Evolutionary conservation across 1,139 yeast species (phyloP).

Genomic region (Keqinozyma sinolaborantium): DNA sequence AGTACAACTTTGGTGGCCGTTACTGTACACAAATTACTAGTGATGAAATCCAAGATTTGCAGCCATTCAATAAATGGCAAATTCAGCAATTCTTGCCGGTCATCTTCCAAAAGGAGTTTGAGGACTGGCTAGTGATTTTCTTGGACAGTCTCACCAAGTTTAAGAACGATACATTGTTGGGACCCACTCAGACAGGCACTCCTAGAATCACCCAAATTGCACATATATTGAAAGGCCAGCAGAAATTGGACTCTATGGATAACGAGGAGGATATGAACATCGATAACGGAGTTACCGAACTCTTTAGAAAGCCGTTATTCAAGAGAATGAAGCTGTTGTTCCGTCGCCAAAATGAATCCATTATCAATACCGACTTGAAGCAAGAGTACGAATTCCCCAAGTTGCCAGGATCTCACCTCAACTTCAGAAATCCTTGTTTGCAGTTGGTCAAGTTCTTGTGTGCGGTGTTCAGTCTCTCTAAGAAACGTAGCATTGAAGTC

Average conservation of each 20-base stretch:
- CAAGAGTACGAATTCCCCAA: slow-evolving; percentile 69
- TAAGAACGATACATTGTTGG: slow-evolving; percentile 41
- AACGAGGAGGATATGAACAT: slow-evolving; percentile 28
- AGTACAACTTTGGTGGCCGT: slow-evolving; percentile 82
- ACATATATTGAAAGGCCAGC: slow-evolving; percentile 47
- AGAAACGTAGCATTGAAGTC: slow-evolving; percentile 64
- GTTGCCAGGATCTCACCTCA: slow-evolving; percentile 66
- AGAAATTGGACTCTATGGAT: slow-evolving; percentile 28
- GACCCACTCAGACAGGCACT: slow-evolving; percentile 39
- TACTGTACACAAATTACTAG: slow-evolving; percentile 59
- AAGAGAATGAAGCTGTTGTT: slow-evolving; percentile 65
- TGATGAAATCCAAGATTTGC: slow-evolving; percentile 54
- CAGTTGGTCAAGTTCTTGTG: slow-evolving; percentile 76
- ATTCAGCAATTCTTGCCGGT: slow-evolving; percentile 70
- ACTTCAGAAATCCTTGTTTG: slow-evolving; percentile 67
- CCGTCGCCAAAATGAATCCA: slow-evolving; percentile 68
- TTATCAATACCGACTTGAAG: slow-evolving; percentile 61
- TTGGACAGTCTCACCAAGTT: slow-evolving; percentile 64
- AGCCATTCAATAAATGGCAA: slow-evolving; percentile 76
- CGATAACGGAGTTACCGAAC: slow-evolving; percentile 40
- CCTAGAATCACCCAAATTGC: slow-evolving; percentile 68
- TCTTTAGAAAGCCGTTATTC: slow-evolving; percentile 60
- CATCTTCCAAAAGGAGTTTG: slow-evolving; percentile 76
- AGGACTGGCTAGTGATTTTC: slow-evolving; percentile 79
- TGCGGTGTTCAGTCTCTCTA: slow-evolving; percentile 69